Percentiles rank a stretch among this genome's conserved stretches.
These are phyloP conservation scores for Byssothecium circinans DNA, from an alignment of 2,329 filamentous ascomycete genomes.

Conservation along the genomic window DNA sequence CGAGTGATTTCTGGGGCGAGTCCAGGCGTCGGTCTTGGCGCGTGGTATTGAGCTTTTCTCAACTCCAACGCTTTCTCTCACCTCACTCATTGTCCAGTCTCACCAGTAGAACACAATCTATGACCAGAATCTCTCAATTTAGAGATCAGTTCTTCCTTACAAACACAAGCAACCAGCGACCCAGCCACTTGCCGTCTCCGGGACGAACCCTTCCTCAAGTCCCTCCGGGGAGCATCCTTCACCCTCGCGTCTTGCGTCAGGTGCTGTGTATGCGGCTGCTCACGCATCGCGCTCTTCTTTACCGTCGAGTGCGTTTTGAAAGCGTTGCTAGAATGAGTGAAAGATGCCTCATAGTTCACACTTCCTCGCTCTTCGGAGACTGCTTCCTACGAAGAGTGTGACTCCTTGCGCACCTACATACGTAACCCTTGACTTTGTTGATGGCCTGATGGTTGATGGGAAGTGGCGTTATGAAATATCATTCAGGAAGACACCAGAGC, in stretches of 20 bases:
- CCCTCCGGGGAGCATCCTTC: constrained; percentile 49
- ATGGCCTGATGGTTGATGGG: too few relatives aligned
- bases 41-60: background rate
- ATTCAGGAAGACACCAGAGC: constrained; percentile 26
- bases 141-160: too few relatives aligned
- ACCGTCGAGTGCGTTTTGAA: constrained; percentile 3
- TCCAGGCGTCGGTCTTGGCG: background rate
- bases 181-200: constrained; percentile 51
- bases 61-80: background rate
- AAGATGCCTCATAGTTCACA: constrained; percentile 60
- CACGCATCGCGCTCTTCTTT: constrained; percentile 36
- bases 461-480: too few relatives aligned
- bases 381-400: constrained; percentile 50
- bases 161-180: constrained; percentile 36
- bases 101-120: too few relatives aligned
- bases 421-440: background rate
- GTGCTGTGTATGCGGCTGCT: constrained; percentile 46
- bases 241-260: constrained; percentile 53
- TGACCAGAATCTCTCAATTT: too few relatives aligned
- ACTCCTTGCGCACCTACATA: constrained; percentile 58
- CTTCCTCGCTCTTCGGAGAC: constrained; percentile 50
- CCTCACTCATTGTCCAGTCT: too few relatives aligned
- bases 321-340: constrained; percentile 52
- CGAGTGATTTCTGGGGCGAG: too few relatives aligned
- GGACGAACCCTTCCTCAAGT: constrained; percentile 48